Conservation (phyloP, 192 early-diverging fungal genomes). For the Pilobolus umbonatus region DNA sequence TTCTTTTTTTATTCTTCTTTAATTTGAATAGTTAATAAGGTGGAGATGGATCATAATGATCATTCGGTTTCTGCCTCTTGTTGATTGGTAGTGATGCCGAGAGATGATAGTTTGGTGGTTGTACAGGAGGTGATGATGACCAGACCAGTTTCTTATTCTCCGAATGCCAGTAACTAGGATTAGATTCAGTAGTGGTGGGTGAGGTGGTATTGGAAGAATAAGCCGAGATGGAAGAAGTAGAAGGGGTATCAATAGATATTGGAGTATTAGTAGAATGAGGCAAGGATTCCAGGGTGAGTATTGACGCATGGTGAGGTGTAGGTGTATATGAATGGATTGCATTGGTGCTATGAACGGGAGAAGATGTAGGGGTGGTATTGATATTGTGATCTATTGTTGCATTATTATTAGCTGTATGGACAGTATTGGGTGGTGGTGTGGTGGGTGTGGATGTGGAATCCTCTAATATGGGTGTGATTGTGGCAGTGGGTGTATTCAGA, state of each 20-base stretch:
- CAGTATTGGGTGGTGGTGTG: no score
- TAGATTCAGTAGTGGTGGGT: not conserved
- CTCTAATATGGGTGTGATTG: not conserved
- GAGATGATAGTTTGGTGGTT: not conserved
- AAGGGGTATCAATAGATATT: no score
- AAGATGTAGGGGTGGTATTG: no score
- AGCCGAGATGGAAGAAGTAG: not conserved
- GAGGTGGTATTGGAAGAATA: not conserved
- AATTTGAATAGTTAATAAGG: no score
- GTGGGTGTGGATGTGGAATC: not conserved
- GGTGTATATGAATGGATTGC: no score
- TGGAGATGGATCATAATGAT: not conserved
- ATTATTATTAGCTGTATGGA: no score
- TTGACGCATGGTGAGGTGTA: no score
- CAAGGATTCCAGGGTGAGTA: no score
- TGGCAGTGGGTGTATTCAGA: not conserved
- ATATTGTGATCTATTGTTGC: no score
- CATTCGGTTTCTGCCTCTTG: not conserved
- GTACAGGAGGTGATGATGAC: not conserved
- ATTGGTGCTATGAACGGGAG: no score
- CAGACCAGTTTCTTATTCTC: not conserved
- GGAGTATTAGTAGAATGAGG: no score
- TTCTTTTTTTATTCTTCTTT: no score
- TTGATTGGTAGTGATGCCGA: not conserved
- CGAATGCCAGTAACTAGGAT: not conserved